Evolutionary conservation across 2,329 filamentous ascomycete species (phyloP).

Genomic region (Penicillium expansum): DNA sequence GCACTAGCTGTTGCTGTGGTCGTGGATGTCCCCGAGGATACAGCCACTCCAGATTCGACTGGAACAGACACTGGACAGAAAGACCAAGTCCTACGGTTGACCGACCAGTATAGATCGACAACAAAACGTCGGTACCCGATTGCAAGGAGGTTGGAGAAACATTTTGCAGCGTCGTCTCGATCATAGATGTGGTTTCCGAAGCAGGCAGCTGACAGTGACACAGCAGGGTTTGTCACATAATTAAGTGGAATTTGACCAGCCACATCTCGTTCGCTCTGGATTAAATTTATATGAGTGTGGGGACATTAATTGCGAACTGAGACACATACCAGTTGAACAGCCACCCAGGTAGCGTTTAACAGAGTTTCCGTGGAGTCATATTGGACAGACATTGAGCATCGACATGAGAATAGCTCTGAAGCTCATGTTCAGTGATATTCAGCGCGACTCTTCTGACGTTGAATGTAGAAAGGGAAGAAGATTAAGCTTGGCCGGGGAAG

Average conservation of each 20-base stretch:
- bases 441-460: background rate
- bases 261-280: slow-evolving; percentile 61
- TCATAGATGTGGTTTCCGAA: slow-evolving; percentile 56
- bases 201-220: slow-evolving; percentile 59
- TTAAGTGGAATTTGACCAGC: slow-evolving; percentile 61
- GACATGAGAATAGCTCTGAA: background rate
- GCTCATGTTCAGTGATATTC: background rate
- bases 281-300: slow-evolving; percentile 11
- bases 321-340: slow-evolving; percentile 39
- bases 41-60: slow-evolving; percentile 22
- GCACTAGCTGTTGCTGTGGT: slow-evolving; percentile 22
- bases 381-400: slow-evolving; percentile 41
- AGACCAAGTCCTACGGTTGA: slow-evolving; percentile 53
- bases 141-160: slow-evolving; percentile 62
- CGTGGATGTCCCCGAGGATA: slow-evolving; percentile 19
- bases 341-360: slow-evolving; percentile 38
- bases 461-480: background rate
- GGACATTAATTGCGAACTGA: background rate
- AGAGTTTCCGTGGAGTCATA: slow-evolving; percentile 42
- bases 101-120: slow-evolving; percentile 65
- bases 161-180: slow-evolving; percentile 50
- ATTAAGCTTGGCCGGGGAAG: slow-evolving; percentile 6
- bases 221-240: slow-evolving; percentile 56
- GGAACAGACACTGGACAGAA: slow-evolving; percentile 60
- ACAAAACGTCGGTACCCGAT: slow-evolving; percentile 58